phyloP scores from a whole-genome alignment of 129 eudicot genomes.

The Lonicera japonica region DNA sequence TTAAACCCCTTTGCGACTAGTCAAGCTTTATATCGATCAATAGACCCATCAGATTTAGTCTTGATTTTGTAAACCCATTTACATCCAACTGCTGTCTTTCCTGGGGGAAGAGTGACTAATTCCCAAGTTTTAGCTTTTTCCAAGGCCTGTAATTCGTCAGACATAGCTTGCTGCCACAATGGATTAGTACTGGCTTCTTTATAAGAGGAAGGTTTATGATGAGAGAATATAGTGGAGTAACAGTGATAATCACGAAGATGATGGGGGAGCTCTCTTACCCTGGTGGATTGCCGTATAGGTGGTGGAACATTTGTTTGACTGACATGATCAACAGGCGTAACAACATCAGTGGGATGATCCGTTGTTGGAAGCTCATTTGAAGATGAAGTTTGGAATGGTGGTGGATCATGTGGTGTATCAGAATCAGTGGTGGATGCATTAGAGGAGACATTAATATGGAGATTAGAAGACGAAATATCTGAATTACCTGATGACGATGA shows the following conservation, averaged over 20 bases:
- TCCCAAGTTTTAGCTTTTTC: neutral
- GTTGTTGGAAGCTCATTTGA: neutral
- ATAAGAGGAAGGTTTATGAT: neutral
- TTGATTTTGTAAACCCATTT: neutral
- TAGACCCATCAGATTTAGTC: neutral
- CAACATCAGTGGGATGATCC: neutral
- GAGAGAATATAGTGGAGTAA: neutral
- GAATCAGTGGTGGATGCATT: neutral
- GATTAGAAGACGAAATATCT: too few relatives aligned
- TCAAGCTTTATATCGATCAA: neutral
- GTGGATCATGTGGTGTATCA: neutral
- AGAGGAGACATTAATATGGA: neutral
- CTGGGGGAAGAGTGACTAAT: neutral
- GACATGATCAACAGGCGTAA: neutral
- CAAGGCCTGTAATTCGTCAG: neutral
- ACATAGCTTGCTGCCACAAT: neutral
- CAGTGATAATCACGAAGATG: neutral
- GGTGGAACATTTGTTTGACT: neutral
- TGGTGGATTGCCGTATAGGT: neutral
- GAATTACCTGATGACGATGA: too few relatives aligned
- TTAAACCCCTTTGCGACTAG: neutral
- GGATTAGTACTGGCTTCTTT: neutral
- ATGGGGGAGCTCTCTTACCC: neutral
- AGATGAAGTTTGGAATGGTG: neutral
- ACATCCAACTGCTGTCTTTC: neutral